Evolutionary conservation across 345 rosid species (phyloP), one percentile per base, ranked within the genome.

Genomic region (Brassica nigra): DNA sequence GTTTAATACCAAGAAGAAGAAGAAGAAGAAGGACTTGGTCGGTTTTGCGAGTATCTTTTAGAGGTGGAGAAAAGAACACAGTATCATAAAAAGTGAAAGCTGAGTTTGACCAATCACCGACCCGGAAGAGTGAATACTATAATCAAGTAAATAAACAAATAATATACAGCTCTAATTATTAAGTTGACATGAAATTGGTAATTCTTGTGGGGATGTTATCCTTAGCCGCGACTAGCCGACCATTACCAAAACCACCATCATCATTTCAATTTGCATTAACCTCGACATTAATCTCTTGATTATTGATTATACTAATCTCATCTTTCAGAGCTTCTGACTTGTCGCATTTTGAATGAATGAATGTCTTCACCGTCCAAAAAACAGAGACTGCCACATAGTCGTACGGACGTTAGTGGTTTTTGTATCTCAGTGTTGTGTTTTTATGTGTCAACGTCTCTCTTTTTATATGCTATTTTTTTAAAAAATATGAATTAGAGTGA

Each of bases 171-270:
- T 36, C 57, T 31, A 72, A 59, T 70, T 8, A 70, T 31, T 55
- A 42, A 49, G 64, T 52, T 70, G 62, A 47, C 70, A 74, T 34
- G 8, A 62, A 68, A 74, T 52, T 33, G 71, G 37, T 62, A 62
- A 74, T 70, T 62, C 79, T 74, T 39, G n/a, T 74, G 12, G 57
- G 58, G 76, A 75, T 75, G 57, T 75, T 58, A 70, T 75, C 83
- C 79, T 29, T 63, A 69, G 79, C 83, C 83, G 76, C 76, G 30
- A 62, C 62, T 75, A 75, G 79, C 83, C 83, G 83, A 80, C 83
- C 78, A 79, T 73, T 65, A 65, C 68, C 68, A 65, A 34, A 16
- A 31, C 20, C 77, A 57, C 10, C 68, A 58, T 15, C 23, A 9
- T 49, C 11, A 4, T 8, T 0, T 61, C 63, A 61, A 37, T 70